Conservation (phyloP, 805 yeast genomes). For the Myxozyma monticola region DNA sequence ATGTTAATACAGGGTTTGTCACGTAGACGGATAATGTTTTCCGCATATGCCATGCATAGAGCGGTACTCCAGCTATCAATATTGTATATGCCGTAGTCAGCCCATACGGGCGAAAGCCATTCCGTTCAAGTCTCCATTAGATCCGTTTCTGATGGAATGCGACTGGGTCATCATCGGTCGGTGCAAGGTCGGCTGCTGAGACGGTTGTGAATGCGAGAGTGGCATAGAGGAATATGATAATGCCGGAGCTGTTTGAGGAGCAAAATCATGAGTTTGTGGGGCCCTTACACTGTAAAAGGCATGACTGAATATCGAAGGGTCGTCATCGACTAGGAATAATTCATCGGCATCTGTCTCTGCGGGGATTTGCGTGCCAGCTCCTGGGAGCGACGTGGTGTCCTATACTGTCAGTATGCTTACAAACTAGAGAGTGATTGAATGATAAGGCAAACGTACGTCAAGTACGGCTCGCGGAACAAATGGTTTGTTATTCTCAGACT, state of each 20-base stretch:
- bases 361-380: slow-evolving; percentile 36
- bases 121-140: no score
- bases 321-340: slow-evolving; percentile 38
- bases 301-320: slow-evolving; percentile 42
- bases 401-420: no score
- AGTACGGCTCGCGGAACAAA: not conserved
- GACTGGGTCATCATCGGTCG: not conserved
- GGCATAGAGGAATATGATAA: not conserved
- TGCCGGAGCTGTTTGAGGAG: no score
- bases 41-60: no score
- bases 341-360: slow-evolving; percentile 38
- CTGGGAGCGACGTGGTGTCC: slow-evolving; percentile 33
- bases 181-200: not conserved
- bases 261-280: no score
- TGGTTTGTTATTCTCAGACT: not conserved
- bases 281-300: slow-evolving; percentile 30
- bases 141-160: not conserved
- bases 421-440: no score
- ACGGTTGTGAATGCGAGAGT: not conserved
- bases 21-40: no score
- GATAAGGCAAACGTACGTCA: slow-evolving; percentile 3
- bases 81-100: no score
- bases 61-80: no score
- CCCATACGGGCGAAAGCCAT: no score
- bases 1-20: no score